Base-by-base conservation (phyloP, 2,329 filamentous ascomycete species). In the Nemania sp. region DNA sequence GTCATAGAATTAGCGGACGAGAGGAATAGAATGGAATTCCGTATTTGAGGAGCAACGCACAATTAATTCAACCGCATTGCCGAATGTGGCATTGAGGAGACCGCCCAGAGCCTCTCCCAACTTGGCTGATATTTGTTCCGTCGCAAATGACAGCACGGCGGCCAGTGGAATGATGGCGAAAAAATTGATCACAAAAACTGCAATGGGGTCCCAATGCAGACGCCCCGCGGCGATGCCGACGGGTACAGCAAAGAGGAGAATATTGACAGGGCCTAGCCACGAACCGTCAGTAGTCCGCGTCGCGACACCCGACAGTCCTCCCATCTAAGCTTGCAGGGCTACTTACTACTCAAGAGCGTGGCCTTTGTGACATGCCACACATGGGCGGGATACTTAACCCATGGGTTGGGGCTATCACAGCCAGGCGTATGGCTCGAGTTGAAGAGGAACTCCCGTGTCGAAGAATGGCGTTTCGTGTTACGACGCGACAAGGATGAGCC, bases 21-120 rank as follows among this genome's bases (percentile, higher is more conserved):
- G n/a, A 55, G 20, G 5, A 23, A 23, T 14, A 24, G 24, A 31
- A 42, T 45, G 34, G 40, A 45, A 55, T n/a, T 48, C 46, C 15
- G 31, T 46, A 41, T 54, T 55, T 45, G 52, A 56, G 41, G 50
- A 52, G 44, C 44, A 24, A 67, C 80, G 59, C 71, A 88, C 88
- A 74, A 90, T 91, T 60, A 92, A 72, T 70, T 92, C 89, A 46
- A 92, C 88, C 12, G 87, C 88, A 72, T 91, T 91, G 64, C 88
- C 88, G 71, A 90, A 91, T 0, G 88, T 90, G 23, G 88, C 87
- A 69, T 91, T 91, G 56, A 89, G 77, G 57, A 90, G 71, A 15
- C 89, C 89, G 52, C 89, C 89, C 23, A 91, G 71, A 1, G 88
- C 88, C 64, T 91, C 85, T 42, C 89, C 89, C 20, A 91, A 74